Evolutionary conservation across 2,329 filamentous ascomycete species (phyloP), one percentile per base, ranked within the genome.

Genomic region (Exserohilum turcica): DNA sequence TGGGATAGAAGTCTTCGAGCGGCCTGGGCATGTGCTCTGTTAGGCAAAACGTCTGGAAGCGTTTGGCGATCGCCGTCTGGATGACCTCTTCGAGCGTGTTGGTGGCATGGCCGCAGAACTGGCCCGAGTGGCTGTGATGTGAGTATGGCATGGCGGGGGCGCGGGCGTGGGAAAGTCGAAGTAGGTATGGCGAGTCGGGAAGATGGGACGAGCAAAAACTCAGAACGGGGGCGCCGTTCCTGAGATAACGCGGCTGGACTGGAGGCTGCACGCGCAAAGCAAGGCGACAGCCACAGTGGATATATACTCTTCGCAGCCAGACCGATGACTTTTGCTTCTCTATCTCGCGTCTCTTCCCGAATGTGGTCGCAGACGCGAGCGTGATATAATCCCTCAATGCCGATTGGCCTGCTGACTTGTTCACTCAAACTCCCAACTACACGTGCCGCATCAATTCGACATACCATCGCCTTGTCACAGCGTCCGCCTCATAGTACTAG

Each of bases 91-190:
- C 93, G 8, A 99, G 84, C 16, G 86, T 83, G 72, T 96, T 86
- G 71, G 88, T 86, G 44, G 94, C 94, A 79, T 99, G 94, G 5
- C 66, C 66, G 79, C 94, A 99, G 80, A 99, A 99, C 74, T 99
- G 91, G 59, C 94, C 94, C 32, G 94, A 97, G 78, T 99, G 94
- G 70, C 91, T 96, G 77, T 99, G 94, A 80, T 97, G 95, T 4
- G 94, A 95, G 78, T 96, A 96, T 1, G 93, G 92, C 94, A 97
- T 97, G 24, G 31, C 37, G 21, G 16, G 9, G n/a, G 40, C 32
- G 27, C 18, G 16, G 21, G 4, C 21, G 21, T 24, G 21, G 21
- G 21, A 24, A 24, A 38, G 27, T 8, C n/a, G n/a, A n/a, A n/a
- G n/a, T n/a, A n/a, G n/a, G n/a, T n/a, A n/a, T n/a, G n/a, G n/a